Evolutionary conservation across 805 yeast species (phyloP), one percentile per base, ranked within the genome.

Genomic region (Saturnispora sekii): DNA sequence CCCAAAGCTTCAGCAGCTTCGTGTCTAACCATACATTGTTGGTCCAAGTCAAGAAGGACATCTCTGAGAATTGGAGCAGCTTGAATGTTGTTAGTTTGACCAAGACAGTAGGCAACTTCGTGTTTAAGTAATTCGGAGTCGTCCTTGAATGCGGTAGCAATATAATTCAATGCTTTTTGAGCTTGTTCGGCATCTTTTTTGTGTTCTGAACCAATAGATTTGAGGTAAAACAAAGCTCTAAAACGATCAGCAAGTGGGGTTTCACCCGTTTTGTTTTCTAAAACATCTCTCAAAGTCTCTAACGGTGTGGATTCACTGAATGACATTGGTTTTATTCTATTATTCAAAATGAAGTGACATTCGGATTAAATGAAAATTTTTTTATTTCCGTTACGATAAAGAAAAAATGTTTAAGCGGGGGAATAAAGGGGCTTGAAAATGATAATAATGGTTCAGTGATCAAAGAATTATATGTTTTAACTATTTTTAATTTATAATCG

Each of bases 1-100:
- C 98, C 99, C 45, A 93, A 72, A 36, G 97, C 98, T 66, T 93
- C 99, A 7, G 98, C 98, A 14, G 98, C 98, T 65, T 93, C 99
- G 64, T 93, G 99, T 64, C 99, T 83, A 32, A 93, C 99, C 97
- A 93, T 93, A 49, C 84, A 72, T 60, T 84, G 93, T 68, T 90
- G 97, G 12, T 69, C 53, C 18, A 61, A 58, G 61, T 81, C 79
- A 40, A 67, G 65, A 56, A 93, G 72, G 17, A 87, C 95, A 7
- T 72, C 72, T 62, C 86, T 75, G 49, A 93, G 73, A 40, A 78
- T 72, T 40, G 85, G 82, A 48, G 90, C 84, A 47, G 96, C 87
- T 46, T 76, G 64, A 53, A 79, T 60, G 67, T 89, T 89, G 61
- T 84, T 81, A 39, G 96, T 89, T 67, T 93, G 99, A 38, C 99